Conservation (phyloP, 2,329 filamentous ascomycete genomes). For the Cadophora sp. region DNA sequence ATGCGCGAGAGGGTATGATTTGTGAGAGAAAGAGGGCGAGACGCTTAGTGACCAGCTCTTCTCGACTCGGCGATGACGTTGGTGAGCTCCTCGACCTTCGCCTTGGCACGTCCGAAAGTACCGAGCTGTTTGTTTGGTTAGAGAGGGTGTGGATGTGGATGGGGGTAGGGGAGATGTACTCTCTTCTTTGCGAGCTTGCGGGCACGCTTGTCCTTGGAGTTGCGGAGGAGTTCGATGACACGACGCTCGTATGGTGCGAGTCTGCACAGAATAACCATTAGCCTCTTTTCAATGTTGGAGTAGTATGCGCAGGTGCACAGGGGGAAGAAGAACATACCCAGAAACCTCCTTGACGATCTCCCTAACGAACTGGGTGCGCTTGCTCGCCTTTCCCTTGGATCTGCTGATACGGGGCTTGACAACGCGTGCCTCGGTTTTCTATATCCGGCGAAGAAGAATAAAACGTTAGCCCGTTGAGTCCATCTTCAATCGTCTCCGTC, state of each 20-base stretch:
- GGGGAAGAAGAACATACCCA: slow-evolving; percentile 66
- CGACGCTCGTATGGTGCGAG: slow-evolving; percentile 97
- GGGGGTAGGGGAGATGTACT: slow-evolving; percentile 61
- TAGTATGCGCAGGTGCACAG: background rate
- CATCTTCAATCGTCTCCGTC: slow-evolving; percentile 47
- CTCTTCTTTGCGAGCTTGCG: slow-evolving; percentile 99
- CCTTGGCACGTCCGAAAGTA: slow-evolving; percentile 98
- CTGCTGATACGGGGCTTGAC: slow-evolving; percentile 79
- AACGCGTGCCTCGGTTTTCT: slow-evolving; percentile 85
- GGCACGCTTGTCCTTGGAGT: slow-evolving; percentile 99
- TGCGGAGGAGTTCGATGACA: slow-evolving; percentile 98
- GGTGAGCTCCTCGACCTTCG: slow-evolving; percentile 99
- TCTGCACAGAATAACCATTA: slow-evolving; percentile 50
- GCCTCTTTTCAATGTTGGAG: background rate
- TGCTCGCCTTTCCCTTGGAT: slow-evolving; percentile 95
- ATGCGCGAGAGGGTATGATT: background rate
- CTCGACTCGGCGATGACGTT: slow-evolving; percentile 97
- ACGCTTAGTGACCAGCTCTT: slow-evolving; percentile 72
- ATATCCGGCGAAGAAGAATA: slow-evolving; percentile 44
- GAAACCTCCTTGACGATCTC: slow-evolving; percentile 99
- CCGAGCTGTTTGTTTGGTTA: slow-evolving; percentile 70
- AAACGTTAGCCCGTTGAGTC: slow-evolving; percentile 56
- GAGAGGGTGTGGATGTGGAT: background rate
- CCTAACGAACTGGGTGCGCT: slow-evolving; percentile 95
- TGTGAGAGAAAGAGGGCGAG: slow-evolving; percentile 34